phyloP scores from a whole-genome alignment of 352 stramenopile species.

The Phytophthora fragariaefolia region DNA sequence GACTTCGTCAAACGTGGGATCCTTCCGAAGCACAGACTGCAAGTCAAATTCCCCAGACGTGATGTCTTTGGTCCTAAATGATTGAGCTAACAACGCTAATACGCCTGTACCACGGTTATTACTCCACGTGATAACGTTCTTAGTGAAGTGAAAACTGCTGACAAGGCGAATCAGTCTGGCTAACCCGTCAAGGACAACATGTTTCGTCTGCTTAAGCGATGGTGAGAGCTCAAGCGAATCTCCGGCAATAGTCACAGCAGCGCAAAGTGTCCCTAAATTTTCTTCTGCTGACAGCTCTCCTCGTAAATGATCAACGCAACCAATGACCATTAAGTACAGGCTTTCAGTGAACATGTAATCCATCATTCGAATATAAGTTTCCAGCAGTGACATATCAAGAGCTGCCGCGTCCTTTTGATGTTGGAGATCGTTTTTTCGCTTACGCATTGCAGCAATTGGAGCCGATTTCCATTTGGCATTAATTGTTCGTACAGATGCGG shows the following conservation, averaged over 20 bases:
- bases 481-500: conserved; percentile 46
- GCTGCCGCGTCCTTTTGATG: conserved; percentile 52
- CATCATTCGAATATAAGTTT: conserved; percentile 63
- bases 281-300: conserved; percentile 47
- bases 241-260: conserved; percentile 51
- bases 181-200: conserved; percentile 58
- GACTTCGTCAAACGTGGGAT: conserved; percentile 48
- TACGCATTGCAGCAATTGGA: conserved; percentile 54
- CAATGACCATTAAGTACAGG: conserved; percentile 71
- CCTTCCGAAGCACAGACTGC: conserved; percentile 51
- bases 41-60: conserved; percentile 49
- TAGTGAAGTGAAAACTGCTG: conserved; percentile 69
- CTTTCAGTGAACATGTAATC: conserved; percentile 78
- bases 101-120: conserved; percentile 53
- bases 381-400: conserved; percentile 53
- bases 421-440: conserved; percentile 39
- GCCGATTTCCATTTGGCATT: conserved; percentile 72
- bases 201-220: conserved; percentile 55
- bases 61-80: conserved; percentile 36
- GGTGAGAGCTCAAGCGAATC: conserved; percentile 53
- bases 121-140: conserved; percentile 65
- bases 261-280: conserved; percentile 51
- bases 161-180: conserved; percentile 60
- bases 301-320: conserved; percentile 43
- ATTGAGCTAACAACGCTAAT: conserved; percentile 38